Base-by-base conservation (phyloP, 306 rosid genomes). In the Quercus rubra region DNA sequence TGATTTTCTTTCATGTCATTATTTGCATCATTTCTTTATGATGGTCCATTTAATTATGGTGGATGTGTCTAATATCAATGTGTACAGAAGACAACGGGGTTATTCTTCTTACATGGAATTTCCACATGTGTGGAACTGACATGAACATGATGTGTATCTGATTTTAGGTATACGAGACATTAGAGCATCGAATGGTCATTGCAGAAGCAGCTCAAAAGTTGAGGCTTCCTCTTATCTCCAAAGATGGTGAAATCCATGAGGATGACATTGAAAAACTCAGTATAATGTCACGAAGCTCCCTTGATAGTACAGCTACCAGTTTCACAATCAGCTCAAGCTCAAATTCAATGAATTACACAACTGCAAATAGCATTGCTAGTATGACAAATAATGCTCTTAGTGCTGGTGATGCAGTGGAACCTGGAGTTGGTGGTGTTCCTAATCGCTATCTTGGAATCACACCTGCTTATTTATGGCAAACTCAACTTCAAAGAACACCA, bases 191-290 rank as follows among this genome's bases (percentile, higher is more conserved):
- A 80, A 91, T 93, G 97, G 86, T 87, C 74, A 83, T 89, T 43
- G 97, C 97, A 41, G 98, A 95, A 88, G 97, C 99, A 25, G 92
- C 94, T 82, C 99, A 95, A 76, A 87, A 91, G 85, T 87, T 90
- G 86, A 93, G 97, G 81, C 88, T 95, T 68, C 99, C 98, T 83
- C 91, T 91, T 68, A 86, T 93, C 66, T 88, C 99, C 69, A 95
- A 93, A 87, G 98, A 93, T 75, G 99, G 96, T 70, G 97, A 93
- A 85, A 80, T 93, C 77, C 91, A 85, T 2, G 92, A 88, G 82
- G 98, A 95, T 41, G 98, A 93, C 64, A 95, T 95, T 78, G 96
- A 95, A 83, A 93, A 89, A 73, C 77, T 91, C 84, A 95, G 94
- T 76, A 82, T 85, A 75, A 69, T 84, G 74, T 90, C 96, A 28